Evolutionary conservation across 345 rosid species (phyloP).

Genomic region (Streptanthus diversifolius): DNA sequence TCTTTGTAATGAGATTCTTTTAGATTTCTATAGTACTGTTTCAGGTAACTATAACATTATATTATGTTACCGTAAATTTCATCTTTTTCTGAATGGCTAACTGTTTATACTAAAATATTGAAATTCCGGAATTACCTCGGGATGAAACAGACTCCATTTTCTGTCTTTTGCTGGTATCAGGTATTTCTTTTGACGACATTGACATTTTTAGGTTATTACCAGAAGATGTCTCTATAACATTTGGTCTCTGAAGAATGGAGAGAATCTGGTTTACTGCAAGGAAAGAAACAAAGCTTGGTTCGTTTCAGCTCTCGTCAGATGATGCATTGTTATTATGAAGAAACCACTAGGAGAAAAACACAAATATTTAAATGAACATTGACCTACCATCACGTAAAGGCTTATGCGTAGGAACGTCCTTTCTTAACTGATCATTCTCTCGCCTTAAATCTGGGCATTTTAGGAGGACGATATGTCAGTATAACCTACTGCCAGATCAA

Average conservation of each 20-base stretch:
- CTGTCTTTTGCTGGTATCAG: constrained; percentile 17
- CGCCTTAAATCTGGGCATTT: constrained; percentile 32
- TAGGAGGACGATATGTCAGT: neutral
- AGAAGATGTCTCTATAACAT: constrained; percentile 24
- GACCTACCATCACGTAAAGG: constrained; percentile 56
- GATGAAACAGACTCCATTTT: constrained; percentile 28
- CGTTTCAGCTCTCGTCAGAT: neutral
- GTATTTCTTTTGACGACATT: constrained; percentile 25
- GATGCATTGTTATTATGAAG: neutral
- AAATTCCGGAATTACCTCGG: constrained; percentile 19
- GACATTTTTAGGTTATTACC: constrained; percentile 15
- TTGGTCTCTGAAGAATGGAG: constrained; percentile 59
- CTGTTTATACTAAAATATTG: neutral
- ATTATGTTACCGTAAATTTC: neutral
- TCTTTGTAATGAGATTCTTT: constrained; percentile 2
- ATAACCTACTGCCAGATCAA: neutral
- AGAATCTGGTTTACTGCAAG: constrained; percentile 60
- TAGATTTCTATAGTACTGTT: neutral
- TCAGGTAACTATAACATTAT: neutral
- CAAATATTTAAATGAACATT: neutral
- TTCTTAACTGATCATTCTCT: constrained; percentile 29
- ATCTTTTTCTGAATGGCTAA: neutral
- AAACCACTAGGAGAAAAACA: neutral
- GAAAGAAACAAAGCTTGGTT: neutral
- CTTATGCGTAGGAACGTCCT: constrained; percentile 34